Evolutionary conservation across 2,329 filamentous ascomycete genomes (phyloP).

Genomic region (Aureobasidium lini): DNA sequence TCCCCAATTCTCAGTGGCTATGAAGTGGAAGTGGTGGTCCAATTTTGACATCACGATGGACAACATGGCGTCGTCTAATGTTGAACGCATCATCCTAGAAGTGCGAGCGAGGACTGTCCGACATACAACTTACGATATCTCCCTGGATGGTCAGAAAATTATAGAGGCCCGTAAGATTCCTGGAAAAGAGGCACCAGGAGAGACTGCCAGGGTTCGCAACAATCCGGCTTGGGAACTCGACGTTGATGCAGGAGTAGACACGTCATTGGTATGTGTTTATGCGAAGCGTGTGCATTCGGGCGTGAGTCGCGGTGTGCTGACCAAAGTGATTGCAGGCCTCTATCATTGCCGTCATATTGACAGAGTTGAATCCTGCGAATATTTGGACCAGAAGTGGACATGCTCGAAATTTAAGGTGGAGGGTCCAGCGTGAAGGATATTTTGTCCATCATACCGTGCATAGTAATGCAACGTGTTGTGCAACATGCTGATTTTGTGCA

Average conservation of each 20-base stretch:
- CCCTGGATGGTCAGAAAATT: not conserved
- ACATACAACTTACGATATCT: not conserved
- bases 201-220: not conserved
- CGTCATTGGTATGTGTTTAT: not conserved
- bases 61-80: not conserved
- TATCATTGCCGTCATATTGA: not conserved
- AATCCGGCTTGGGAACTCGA: conserved; percentile 13
- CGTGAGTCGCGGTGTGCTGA: too few relatives aligned
- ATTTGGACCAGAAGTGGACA: not conserved
- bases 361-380: not conserved
- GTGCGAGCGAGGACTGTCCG: not conserved
- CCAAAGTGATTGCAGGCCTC: not conserved
- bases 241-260: not conserved
- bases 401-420: not conserved
- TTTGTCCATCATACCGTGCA: too few relatives aligned
- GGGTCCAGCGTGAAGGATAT: too few relatives aligned
- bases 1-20: not conserved
- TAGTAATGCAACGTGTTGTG: too few relatives aligned
- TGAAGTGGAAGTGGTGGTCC: not conserved
- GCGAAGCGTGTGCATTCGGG: too few relatives aligned
- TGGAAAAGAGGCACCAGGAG: not conserved
- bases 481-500: too few relatives aligned
- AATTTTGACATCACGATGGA: not conserved
- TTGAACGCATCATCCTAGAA: not conserved
- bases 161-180: not conserved